A percentile compares a stretch with the other conserved stretches of the same genome.
Conservation (phyloP, 352 stramenopile species). For the Phytophthora fragariae region DNA sequence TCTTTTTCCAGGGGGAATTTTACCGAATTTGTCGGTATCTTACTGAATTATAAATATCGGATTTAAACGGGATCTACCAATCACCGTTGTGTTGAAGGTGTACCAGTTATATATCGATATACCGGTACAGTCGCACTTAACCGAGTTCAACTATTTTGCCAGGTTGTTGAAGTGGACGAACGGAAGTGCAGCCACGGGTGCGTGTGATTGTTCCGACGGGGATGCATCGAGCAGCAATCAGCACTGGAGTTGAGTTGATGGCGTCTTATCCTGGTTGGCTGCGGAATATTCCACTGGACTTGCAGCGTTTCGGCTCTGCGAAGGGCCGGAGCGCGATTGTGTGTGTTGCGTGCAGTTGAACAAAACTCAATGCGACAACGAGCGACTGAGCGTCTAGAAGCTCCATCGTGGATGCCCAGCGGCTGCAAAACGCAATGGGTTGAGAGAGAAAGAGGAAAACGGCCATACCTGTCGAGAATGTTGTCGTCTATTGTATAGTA, state of each 20-base stretch:
- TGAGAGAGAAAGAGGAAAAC: neutral
- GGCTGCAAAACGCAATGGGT: conserved; percentile 4
- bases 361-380: conserved; percentile 13
- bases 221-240: neutral
- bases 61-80: too few species aligned
- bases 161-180: neutral
- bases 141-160: neutral
- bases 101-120: too few species aligned
- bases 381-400: neutral
- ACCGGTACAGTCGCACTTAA: neutral
- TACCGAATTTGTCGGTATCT: too few species aligned
- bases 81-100: too few species aligned
- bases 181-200: neutral
- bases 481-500: conserved; percentile 43
- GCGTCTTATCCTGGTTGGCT: neutral
- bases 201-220: neutral
- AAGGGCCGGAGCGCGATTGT: conserved; percentile 10
- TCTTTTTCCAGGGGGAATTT: neutral
- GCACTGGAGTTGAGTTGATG: neutral
- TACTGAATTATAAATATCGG: too few species aligned
- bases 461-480: neutral
- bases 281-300: conserved; percentile 14
- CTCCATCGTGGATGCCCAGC: neutral
- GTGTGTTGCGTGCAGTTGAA: conserved; percentile 2
- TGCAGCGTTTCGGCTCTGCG: conserved; percentile 24